phyloP scores from a whole-genome alignment of 2,329 filamentous ascomycete genomes.

The Madurella fahalii region DNA sequence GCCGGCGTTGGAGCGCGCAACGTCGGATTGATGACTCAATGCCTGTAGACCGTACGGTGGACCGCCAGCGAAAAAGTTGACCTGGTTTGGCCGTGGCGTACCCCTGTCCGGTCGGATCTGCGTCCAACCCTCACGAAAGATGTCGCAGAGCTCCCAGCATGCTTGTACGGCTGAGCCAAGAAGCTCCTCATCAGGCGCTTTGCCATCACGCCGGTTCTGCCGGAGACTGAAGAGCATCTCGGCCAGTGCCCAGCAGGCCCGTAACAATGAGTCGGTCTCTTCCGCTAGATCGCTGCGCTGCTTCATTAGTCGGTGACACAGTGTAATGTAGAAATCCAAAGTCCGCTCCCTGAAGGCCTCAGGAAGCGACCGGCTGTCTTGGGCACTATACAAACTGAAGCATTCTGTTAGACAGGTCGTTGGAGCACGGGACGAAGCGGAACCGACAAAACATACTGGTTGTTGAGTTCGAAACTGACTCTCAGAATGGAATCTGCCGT shows the following conservation, averaged over 20 bases:
- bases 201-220: slow-evolving; percentile 73
- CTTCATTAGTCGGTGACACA: slow-evolving; percentile 96
- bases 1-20: slow-evolving; percentile 31
- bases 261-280: slow-evolving; percentile 78
- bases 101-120: slow-evolving; percentile 80
- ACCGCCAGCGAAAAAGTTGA: slow-evolving; percentile 59
- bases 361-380: slow-evolving; percentile 72
- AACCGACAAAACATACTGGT: slow-evolving; percentile 56
- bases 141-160: slow-evolving; percentile 91
- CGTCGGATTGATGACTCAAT: slow-evolving; percentile 27
- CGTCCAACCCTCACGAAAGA: slow-evolving; percentile 90
- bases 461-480: slow-evolving; percentile 93
- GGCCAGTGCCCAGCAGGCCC: slow-evolving; percentile 83
- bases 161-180: slow-evolving; percentile 85
- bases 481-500: slow-evolving; percentile 78
- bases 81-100: slow-evolving; percentile 77
- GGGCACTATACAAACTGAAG: slow-evolving; percentile 74
- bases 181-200: slow-evolving; percentile 73
- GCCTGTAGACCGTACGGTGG: slow-evolving; percentile 32
- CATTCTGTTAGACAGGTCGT: slow-evolving; percentile 24
- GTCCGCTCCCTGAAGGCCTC: slow-evolving; percentile 86
- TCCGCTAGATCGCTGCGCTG: slow-evolving; percentile 73
- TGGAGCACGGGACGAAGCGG: not conserved
- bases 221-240: slow-evolving; percentile 91
- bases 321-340: slow-evolving; percentile 87